These are phyloP conservation scores for Penium margaritaceum DNA, from an alignment of 139 green algal species.

Conservation along the genomic window DNA sequence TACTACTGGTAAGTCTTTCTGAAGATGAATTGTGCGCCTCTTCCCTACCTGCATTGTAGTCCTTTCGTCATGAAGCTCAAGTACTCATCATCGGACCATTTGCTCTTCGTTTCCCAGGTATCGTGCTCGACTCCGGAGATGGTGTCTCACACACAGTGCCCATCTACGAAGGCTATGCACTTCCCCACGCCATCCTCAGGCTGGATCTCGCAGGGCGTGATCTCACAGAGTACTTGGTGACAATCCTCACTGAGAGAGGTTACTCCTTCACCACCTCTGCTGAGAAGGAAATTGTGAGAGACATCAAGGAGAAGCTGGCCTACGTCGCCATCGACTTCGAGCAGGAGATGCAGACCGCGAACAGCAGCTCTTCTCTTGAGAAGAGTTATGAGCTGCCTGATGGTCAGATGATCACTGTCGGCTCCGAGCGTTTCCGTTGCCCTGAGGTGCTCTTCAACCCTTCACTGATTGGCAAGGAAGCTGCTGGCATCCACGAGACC, in stretches of 20 bases:
- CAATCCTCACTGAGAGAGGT: slow-evolving; percentile 52
- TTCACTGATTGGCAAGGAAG: slow-evolving; percentile 50
- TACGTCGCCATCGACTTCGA: slow-evolving; percentile 73
- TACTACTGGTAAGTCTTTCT: slow-evolving; percentile 43
- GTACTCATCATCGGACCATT: background rate
- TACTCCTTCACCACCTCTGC: slow-evolving; percentile 54
- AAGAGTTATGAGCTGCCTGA: slow-evolving; percentile 69
- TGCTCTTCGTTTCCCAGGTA: slow-evolving; percentile 15
- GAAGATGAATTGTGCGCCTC: too few species aligned
- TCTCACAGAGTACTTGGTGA: slow-evolving; percentile 48
- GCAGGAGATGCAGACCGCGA: slow-evolving; percentile 76
- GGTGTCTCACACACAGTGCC: slow-evolving; percentile 53
- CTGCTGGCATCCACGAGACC: slow-evolving; percentile 48
- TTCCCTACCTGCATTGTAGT: too few species aligned
- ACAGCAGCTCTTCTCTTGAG: slow-evolving; percentile 74
- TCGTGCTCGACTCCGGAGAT: slow-evolving; percentile 53
- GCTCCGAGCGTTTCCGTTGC: slow-evolving; percentile 49
- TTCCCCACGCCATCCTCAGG: slow-evolving; percentile 52
- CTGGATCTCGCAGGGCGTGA: slow-evolving; percentile 52
- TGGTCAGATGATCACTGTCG: slow-evolving; percentile 64
- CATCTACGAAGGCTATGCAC: slow-evolving; percentile 53
- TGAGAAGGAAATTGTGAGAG: slow-evolving; percentile 54
- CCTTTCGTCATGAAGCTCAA: background rate
- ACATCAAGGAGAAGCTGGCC: slow-evolving; percentile 57
- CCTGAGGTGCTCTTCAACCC: slow-evolving; percentile 54